Base-by-base conservation (phyloP, 2,329 filamentous ascomycete genomes). In the Thielaviopsis punctulata region DNA sequence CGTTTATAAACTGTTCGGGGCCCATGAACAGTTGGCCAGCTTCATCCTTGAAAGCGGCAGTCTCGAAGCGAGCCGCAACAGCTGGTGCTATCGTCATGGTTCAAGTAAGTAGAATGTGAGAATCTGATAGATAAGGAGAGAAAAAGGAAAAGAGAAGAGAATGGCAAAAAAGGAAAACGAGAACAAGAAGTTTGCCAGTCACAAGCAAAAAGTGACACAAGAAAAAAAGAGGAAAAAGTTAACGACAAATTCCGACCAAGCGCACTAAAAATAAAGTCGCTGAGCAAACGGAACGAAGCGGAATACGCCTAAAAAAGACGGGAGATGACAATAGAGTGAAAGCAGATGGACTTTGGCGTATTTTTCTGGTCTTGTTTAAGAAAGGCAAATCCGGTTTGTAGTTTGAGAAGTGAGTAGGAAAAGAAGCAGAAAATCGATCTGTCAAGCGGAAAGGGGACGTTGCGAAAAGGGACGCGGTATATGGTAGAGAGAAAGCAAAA, bases 1-100 rank as follows among this genome's bases (percentile, higher is more conserved):
- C 90, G 62, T 89, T 75, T 61, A 95, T 79, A 66, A 98, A 98
- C 64, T 93, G 79, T n/a, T 89, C 79, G 56, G 84, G 78, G 45
- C 76, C 80, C 77, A 98, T 84, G 63, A 77, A 87, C 53, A 80
- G 72, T 62, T 95, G 86, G 54, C 84, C 89, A 9, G 80, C 75
- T 59, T 79, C 72, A 62, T 94, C 86, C 65, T 82, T 84, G 62
- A 76, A 69, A 41, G 92, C 86, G 71, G 89, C 73, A 62, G 77
- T 77, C 60, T 80, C 68, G 68, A 96, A 98, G 57, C 80, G 80
- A 54, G 79, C 72, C 68, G 81, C 85, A 58, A 49, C 39, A 41
- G 49, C 49, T 53, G 51, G 48, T 55, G 30, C 36, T 48, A 43
- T 30, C 19, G 39, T 25, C 53, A 55, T 55, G 27, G n/a, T 52